phyloP scores from a whole-genome alignment of 805 yeast species.

The Scheffersomyces lignosus region DNA sequence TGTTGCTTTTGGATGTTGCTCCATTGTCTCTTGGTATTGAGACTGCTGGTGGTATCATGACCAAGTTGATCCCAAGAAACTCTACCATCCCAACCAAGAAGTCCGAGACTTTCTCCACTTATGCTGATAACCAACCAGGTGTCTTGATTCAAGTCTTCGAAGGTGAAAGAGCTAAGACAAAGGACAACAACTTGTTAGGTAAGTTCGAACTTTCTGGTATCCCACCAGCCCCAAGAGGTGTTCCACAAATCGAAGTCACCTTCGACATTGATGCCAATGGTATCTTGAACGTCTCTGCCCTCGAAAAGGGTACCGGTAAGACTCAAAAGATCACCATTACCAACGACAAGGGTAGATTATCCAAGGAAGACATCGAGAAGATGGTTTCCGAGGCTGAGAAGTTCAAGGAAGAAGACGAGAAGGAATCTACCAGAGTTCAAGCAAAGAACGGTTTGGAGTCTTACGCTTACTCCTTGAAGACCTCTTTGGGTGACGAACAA shows the following conservation, averaged over 20 bases:
- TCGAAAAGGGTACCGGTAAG: constrained; percentile 99
- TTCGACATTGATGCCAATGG: constrained; percentile 97
- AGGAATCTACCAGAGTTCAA: constrained; percentile 88
- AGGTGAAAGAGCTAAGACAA: constrained; percentile 97
- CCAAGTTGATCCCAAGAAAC: constrained; percentile 97
- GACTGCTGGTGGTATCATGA: constrained; percentile 99
- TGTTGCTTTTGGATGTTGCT: constrained; percentile 92
- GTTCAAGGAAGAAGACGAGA: constrained; percentile 94
- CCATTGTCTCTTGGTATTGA: constrained; percentile 97
- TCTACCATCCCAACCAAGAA: constrained; percentile 97
- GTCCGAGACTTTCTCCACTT: constrained; percentile 94
- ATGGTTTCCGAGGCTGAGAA: constrained; percentile 98
- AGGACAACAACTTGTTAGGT: constrained; percentile 95
- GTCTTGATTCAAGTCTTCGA: constrained; percentile 95
- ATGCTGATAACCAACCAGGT: constrained; percentile 98
- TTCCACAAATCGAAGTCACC: constrained; percentile 96
- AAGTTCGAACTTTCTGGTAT: constrained; percentile 95
- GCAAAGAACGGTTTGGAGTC: constrained; percentile 96
- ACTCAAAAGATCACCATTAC: constrained; percentile 95
- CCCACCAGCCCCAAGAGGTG: constrained; percentile 99
- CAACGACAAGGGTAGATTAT: constrained; percentile 97
- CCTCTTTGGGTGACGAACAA: constrained; percentile 55
- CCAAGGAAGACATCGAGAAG: constrained; percentile 96
- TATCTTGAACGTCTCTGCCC: constrained; percentile 92
- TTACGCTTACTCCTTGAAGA: constrained; percentile 90